Evolutionary conservation across 2,329 filamentous ascomycete genomes (phyloP), one percentile per base, ranked within the genome.

Genomic region (Penicillium sp.): DNA sequence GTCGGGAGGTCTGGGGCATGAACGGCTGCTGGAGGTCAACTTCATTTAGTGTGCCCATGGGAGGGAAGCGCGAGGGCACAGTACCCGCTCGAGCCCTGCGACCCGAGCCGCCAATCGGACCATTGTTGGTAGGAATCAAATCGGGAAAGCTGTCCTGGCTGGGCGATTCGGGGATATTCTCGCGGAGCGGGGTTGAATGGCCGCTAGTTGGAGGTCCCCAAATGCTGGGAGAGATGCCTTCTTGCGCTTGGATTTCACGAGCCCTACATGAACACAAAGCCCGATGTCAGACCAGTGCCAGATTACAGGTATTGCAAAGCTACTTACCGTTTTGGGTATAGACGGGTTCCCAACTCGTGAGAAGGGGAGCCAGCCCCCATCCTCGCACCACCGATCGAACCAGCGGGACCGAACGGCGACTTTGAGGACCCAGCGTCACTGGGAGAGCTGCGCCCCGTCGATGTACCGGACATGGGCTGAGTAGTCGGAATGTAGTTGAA

Each of bases 181-280:
- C 93, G 63, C 93, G 88, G 42, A 98, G 80, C 58, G 93, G 93
- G 34, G 91, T 96, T 16, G 91, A 96, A 69, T 95, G 91, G 56
- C 91, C 93, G 68, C 91, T 96, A 46, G 91, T 95, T 40, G 93
- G 91, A 56, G 93, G 91, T 9, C 93, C 89, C 93, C 93, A 97
- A 35, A 86, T 85, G 64, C 84, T 69, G 80, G 78, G 64, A 77
- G 84, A 66, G 76, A 95, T 78, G 42, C 90, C 90, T 78, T 97
- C 91, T 73, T 96, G 90, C 44, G 90, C 90, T 74, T 97, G 91
- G 52, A 97, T 96, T 71, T 98, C 93, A 68, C 93, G 82, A 57
- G 93, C 90, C 66, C 91, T 95, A 62, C 46, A 43, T 20, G 39
- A 32, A n/a, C 36, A 46, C 39, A 29, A 20, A 20, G 3, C 8